Base-by-base conservation (phyloP, 176 grass and related monocot species). In the Ensete ventricosum region DNA sequence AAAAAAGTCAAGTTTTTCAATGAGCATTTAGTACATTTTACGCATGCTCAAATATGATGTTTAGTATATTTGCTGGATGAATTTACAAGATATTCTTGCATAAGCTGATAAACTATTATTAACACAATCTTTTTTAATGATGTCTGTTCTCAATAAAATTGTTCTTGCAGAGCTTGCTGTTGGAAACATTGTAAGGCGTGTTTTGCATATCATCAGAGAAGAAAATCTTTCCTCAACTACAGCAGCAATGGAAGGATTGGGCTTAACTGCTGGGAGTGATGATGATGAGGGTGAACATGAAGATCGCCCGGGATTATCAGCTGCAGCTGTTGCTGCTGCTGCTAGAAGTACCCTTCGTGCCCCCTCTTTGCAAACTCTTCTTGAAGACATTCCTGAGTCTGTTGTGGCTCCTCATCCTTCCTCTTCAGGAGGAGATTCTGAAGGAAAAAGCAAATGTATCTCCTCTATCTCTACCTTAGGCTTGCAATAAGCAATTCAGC, bases 151-250 rank as follows among this genome's bases (percentile, higher is more conserved):
- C 34, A 64, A 21, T 76, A 25, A 52, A 64, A 53, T 64, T 52
- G 55, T 0, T 53, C 54, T 69, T 66, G 55, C 82, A 98, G 94
- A 98, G 73, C 86, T 98, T 62, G 88, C 94, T 80, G 84, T 93
- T 73, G 94, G 90, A 64, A 93, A 98, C 86, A 98, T 93, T 81
- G 90, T 98, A 53, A 98, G 94, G 78, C 88, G 94, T 73, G 84
- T 93, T 73, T 74, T 98, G 68, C 94, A 98, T 83, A 91, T 98
- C 73, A 98, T 98, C 77, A 88, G 92, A 80, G 94, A 98, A 75
- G 90, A 98, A 81, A 91, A 98, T 80, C 73, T 93, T 52, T 88
- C 93, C 70, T 89, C 86, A 20, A 85, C 88, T 54, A 69, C 86
- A 75, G 79, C 89, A 67, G 81, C 84, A 20, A 85, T 93, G 43